Evolutionary conservation across 306 rosid species (phyloP).

Genomic region (Amphicarpaea edgeworthii): DNA sequence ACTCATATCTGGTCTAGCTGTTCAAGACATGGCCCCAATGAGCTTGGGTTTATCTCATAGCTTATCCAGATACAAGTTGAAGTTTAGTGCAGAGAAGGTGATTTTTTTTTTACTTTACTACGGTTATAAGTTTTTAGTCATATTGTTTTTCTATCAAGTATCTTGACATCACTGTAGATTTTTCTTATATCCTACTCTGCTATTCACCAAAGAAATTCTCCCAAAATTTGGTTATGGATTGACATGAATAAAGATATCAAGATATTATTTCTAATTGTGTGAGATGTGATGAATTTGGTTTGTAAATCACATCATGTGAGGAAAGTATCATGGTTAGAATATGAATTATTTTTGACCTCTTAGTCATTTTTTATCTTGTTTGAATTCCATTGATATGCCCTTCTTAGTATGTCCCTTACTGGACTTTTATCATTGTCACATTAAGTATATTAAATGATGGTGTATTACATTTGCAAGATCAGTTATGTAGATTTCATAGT

Average conservation of each 20-base stretch:
- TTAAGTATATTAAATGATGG: background rate
- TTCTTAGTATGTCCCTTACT: background rate
- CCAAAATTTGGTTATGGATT: background rate
- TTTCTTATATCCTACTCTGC: background rate
- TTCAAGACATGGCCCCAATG: conserved; percentile 96
- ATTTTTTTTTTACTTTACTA: conserved; percentile 7
- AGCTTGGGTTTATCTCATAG: conserved; percentile 96
- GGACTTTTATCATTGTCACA: background rate
- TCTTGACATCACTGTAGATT: background rate
- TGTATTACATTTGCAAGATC: background rate
- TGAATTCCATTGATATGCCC: background rate
- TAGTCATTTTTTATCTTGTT: background rate
- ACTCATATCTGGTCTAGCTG: conserved; percentile 78
- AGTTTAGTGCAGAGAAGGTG: conserved; percentile 98
- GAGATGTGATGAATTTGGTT: background rate
- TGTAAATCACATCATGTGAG: background rate
- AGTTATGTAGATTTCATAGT: background rate
- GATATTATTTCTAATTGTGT: background rate
- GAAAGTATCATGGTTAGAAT: background rate
- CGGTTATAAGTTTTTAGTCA: background rate
- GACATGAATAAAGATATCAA: background rate
- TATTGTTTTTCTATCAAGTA: background rate
- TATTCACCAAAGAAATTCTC: conserved; percentile 1
- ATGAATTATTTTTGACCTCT: background rate
- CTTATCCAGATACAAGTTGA: conserved; percentile 84